These are phyloP conservation scores for Botrytis fragariae DNA, from an alignment of 2,329 filamentous ascomycete genomes.

Conservation along the genomic window DNA sequence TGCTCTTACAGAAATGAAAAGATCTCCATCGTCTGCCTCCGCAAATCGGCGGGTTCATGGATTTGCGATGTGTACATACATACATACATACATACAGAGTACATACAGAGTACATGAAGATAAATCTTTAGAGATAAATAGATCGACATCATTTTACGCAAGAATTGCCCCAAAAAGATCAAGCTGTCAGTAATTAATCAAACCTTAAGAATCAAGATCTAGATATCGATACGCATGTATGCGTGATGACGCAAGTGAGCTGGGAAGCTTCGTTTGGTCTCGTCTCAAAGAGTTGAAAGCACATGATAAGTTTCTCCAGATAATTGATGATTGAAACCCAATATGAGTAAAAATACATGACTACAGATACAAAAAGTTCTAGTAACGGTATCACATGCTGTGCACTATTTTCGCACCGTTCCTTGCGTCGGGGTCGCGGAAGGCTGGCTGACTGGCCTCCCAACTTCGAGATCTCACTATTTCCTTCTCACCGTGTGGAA, in stretches of 20 bases:
- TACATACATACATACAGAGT: not conserved
- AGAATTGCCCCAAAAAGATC: not conserved
- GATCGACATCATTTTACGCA: not conserved
- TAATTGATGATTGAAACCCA: not conserved
- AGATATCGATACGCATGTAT: not conserved
- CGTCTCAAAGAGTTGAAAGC: not conserved
- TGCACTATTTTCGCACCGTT: constrained; percentile 24
- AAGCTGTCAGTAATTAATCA: constrained; percentile 2
- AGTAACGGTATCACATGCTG: constrained; percentile 23
- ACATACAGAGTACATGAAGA: not conserved
- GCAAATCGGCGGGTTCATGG: constrained; percentile 3
- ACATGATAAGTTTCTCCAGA: not conserved
- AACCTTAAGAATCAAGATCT: constrained; percentile 6
- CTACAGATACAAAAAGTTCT: not conserved
- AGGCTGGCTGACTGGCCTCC: constrained; percentile 13
- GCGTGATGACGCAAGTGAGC: constrained; percentile 12
- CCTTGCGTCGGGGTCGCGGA: constrained; percentile 32
- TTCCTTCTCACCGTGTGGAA: constrained; percentile 9
- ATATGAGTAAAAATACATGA: not conserved
- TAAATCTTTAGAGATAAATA: not conserved
- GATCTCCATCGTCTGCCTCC: constrained; percentile 1
- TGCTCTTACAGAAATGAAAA: not conserved
- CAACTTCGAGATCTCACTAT: constrained; percentile 16
- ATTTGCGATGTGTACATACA: not conserved
- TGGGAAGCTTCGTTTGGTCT: not conserved